phyloP scores from a whole-genome alignment of 2,329 filamentous ascomycete species.

The Myriosclerotinia scirpicola region DNA sequence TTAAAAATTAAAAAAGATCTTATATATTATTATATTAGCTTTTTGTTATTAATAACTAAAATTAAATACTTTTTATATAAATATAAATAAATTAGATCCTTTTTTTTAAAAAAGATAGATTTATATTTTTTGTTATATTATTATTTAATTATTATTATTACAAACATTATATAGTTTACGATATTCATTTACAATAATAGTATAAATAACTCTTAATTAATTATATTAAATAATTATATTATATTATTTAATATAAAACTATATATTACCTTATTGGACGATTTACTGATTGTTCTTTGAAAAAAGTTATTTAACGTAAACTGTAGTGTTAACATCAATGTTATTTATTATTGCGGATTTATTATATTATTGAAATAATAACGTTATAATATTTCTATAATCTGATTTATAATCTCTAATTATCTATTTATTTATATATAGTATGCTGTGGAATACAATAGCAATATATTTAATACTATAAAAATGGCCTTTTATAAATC shows the following conservation, averaged over 20 bases:
- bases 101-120: no score
- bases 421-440: no score
- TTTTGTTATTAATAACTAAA: no score
- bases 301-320: not conserved
- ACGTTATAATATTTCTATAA: no score
- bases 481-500: no score
- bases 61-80: no score
- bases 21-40: not conserved
- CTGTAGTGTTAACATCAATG: not conserved
- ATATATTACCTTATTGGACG: not conserved
- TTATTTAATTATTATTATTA: not conserved
- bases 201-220: not conserved
- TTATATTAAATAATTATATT: not conserved
- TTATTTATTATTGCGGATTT: no score
- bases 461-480: no score
- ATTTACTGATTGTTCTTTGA: not conserved
- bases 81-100: no score
- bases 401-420: no score
- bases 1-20: not conserved
- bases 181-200: not conserved
- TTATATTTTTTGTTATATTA: not conserved
- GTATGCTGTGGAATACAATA: no score
- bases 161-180: not conserved
- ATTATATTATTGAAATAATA: no score
- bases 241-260: not conserved